Percentiles rank a stretch among this genome's conserved stretches.
Evolutionary conservation across 371 early-diverging fungal species (phyloP).

Genomic region (Saksenaea vasiformis): DNA sequence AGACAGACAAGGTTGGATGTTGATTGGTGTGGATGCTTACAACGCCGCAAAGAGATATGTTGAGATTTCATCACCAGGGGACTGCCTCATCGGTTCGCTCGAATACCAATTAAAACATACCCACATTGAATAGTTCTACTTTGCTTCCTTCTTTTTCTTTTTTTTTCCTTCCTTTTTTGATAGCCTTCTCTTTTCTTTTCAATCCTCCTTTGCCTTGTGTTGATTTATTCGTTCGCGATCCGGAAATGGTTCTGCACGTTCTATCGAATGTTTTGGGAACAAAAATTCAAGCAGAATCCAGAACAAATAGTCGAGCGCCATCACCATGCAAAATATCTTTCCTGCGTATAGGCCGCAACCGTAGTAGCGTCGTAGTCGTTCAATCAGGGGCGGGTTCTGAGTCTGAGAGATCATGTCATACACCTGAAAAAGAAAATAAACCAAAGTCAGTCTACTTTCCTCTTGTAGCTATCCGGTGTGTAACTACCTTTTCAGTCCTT

Average conservation of each 20-base stretch:
- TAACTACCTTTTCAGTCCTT: conserved; percentile 79
- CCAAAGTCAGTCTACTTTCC: background rate
- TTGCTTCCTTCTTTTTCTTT: background rate
- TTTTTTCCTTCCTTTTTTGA: background rate
- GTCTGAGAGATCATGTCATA: conserved; percentile 71
- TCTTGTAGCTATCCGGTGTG: background rate
- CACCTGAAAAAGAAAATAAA: conserved; percentile 40
- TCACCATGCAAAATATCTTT: conserved; percentile 87
- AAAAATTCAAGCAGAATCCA: conserved; percentile 82
- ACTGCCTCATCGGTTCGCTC: background rate
- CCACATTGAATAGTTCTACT: conserved; percentile 9
- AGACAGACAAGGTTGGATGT: conserved; percentile 23
- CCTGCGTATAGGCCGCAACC: conserved; percentile 93
- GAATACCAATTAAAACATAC: conserved; percentile 4
- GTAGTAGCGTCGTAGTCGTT: conserved; percentile 83
- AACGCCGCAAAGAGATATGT: conserved; percentile 9
- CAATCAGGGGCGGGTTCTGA: conserved; percentile 75
- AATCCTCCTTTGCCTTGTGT: background rate
- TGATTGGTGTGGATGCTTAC: conserved; percentile 23
- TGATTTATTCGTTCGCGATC: conserved; percentile 40
- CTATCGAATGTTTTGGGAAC: conserved; percentile 75
- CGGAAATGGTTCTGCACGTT: conserved; percentile 69
- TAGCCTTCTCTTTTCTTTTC: background rate
- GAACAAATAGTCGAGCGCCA: conserved; percentile 85
- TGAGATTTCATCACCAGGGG: conserved; percentile 6